Evolutionary conservation across 2,329 filamentous ascomycete species (phyloP), one percentile per base, ranked within the genome.

Genomic region (Aspergillus sp.): DNA sequence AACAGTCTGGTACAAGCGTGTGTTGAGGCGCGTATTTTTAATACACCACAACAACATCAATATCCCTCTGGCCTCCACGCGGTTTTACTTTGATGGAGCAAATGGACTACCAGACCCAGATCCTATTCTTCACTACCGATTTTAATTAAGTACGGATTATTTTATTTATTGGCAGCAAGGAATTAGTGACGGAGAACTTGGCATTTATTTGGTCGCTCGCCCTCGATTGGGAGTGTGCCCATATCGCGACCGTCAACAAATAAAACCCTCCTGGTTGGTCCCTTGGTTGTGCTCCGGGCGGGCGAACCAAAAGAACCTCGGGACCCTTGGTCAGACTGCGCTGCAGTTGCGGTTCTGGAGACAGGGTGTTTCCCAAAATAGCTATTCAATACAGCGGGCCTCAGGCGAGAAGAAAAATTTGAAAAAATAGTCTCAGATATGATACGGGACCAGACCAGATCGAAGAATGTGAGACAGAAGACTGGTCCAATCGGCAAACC

Each of bases 401-500:
- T 25, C 35, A 40, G 33, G 33, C 25, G 47, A 41, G 27, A 44
- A 43, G 44, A 27, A 41, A 56, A 35, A 41, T 47, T 54, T 39
- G 43, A 54, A 48, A 31, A n/a, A 15, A 37, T 17, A 46, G 43
- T 54, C 45, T 54, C 52, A 40, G 35, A 54, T 47, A 47, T 54
- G 44, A 47, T 54, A 54, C 43, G 31, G 37, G 31, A 47, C 52
- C 48, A 47, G 35, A 11, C 44, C 33, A 40, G 35, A 54, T 54
- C 19, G 52, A 54, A 41, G 58, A 60, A 60, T 58, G 52, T 60
- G 58, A 60, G 55, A 58, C 58, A 50, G 37, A 27, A 25, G 15
- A 27, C 41, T 15, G 39, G 52, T n/a, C 55, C 48, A 60, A 53
- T 53, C 52, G 50, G 39, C 49, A 53, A 48, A 39, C 46, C 59